These are phyloP conservation scores for Chlamydomonas urium DNA, from an alignment of 139 green algal species.

Conservation along the genomic window DNA sequence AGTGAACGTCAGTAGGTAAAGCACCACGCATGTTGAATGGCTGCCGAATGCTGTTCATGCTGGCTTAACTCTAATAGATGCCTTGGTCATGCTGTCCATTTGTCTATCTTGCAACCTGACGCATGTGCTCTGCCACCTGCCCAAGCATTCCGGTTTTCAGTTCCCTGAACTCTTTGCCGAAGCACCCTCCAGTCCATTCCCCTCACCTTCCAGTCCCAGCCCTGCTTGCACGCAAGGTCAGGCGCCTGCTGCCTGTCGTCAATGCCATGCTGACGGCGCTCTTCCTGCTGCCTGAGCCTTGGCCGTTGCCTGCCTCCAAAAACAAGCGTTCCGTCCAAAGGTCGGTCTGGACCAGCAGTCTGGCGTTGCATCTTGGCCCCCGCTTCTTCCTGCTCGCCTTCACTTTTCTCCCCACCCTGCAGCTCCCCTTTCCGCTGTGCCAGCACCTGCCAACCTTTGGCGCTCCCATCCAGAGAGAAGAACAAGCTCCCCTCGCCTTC, in stretches of 20 bases:
- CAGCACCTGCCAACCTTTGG: too few relatives aligned
- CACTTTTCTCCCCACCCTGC: background rate
- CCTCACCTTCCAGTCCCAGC: slow-evolving; percentile 25
- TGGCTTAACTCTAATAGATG: background rate
- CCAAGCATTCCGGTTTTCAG: background rate
- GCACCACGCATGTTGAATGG: background rate
- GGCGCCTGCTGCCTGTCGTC: background rate
- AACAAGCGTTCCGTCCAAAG: background rate
- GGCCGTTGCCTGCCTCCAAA: background rate
- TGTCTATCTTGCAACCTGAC: too few relatives aligned
- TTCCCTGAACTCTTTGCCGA: background rate
- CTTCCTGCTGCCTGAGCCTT: background rate
- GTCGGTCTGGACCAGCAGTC: background rate
- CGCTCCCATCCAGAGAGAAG: background rate
- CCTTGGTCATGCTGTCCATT: background rate
- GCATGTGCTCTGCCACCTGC: too few relatives aligned
- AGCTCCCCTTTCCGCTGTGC: background rate
- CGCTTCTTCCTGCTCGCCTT: background rate
- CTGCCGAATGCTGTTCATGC: background rate
- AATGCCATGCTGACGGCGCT: background rate
- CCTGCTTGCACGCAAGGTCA: slow-evolving; percentile 13
- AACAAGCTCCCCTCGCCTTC: background rate
- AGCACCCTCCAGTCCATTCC: background rate
- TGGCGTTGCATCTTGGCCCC: background rate
- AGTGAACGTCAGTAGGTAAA: background rate